Evolutionary conservation across 306 rosid genomes (phyloP).

Genomic region (Delonix regia): DNA sequence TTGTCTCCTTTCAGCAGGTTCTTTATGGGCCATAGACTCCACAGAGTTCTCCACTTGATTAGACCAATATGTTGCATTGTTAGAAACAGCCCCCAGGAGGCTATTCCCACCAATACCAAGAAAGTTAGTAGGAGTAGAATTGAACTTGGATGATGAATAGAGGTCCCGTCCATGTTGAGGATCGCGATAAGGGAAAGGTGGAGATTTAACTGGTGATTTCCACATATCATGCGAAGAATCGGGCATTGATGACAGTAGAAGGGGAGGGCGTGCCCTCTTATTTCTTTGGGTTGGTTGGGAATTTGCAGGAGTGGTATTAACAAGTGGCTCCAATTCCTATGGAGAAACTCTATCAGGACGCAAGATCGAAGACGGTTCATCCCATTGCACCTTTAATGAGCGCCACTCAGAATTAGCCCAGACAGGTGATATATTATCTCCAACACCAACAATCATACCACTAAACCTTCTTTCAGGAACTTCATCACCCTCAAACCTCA

Average conservation of each 20-base stretch:
- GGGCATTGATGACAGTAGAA: constrained; percentile 62
- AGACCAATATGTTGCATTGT: constrained; percentile 69
- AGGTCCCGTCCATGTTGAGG: constrained; percentile 64
- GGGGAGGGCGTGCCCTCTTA: constrained; percentile 79
- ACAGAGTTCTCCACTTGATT: constrained; percentile 61
- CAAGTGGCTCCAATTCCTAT: constrained; percentile 96
- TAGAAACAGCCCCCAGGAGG: constrained; percentile 58
- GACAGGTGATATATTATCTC: constrained; percentile 68
- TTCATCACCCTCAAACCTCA: constrained; percentile 98
- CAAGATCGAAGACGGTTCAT: constrained; percentile 83
- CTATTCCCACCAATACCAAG: constrained; percentile 69
- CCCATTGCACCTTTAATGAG: constrained; percentile 97
- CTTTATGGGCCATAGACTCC: constrained; percentile 55
- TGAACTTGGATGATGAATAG: constrained; percentile 67
- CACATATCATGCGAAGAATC: constrained; percentile 73
- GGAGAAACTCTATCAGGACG: constrained; percentile 95
- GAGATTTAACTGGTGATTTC: constrained; percentile 74
- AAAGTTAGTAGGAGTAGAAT: constrained; percentile 58
- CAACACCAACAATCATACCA: constrained; percentile 94
- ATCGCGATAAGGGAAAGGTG: constrained; percentile 60
- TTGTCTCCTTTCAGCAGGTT: constrained; percentile 69
- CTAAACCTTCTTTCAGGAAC: constrained; percentile 99
- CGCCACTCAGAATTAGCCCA: constrained; percentile 97
- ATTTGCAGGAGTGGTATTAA: constrained; percentile 63
- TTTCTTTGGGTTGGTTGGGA: too few species aligned